These are phyloP conservation scores for Trametes maxima DNA, from an alignment of 768 basidiomycete species.

Conservation along the genomic window DNA sequence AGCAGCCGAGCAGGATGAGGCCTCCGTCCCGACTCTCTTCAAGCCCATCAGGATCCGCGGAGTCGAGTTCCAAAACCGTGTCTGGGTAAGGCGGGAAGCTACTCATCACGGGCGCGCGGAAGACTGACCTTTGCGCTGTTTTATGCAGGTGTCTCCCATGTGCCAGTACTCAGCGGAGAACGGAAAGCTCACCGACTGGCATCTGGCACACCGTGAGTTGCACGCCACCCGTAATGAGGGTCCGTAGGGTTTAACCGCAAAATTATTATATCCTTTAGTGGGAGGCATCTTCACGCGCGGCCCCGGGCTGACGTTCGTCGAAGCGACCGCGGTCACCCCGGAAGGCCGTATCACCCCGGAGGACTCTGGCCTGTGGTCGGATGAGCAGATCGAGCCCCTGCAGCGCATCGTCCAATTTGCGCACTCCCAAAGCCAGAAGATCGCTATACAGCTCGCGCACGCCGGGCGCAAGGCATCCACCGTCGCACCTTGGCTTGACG, in stretches of 20 bases:
- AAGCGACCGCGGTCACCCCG: slow-evolving; percentile 65
- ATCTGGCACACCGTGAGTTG: slow-evolving; percentile 48
- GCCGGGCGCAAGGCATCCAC: slow-evolving; percentile 74
- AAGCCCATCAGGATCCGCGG: slow-evolving; percentile 50
- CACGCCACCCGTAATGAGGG: not conserved
- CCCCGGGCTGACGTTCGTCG: slow-evolving; percentile 61
- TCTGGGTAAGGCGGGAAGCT: slow-evolving; percentile 23
- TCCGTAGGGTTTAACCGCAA: not conserved
- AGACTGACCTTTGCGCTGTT: not conserved
- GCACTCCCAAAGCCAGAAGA: slow-evolving; percentile 66
- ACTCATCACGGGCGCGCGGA: not conserved
- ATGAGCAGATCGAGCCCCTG: slow-evolving; percentile 52
- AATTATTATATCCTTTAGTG: slow-evolving; percentile 36
- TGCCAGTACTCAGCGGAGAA: slow-evolving; percentile 63
- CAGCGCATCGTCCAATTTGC: slow-evolving; percentile 66
- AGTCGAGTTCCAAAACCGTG: slow-evolving; percentile 34
- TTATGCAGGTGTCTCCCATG: slow-evolving; percentile 50
- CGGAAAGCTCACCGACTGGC: slow-evolving; percentile 58
- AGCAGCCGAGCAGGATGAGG: slow-evolving; percentile 39
- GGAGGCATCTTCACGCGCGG: slow-evolving; percentile 54
- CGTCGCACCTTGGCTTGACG: slow-evolving; percentile 60
- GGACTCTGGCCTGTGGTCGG: slow-evolving; percentile 62
- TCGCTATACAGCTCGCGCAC: slow-evolving; percentile 78
- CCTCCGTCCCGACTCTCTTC: slow-evolving; percentile 46
- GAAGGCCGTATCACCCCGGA: slow-evolving; percentile 66